Evolutionary conservation across 176 grass and related monocot species (phyloP), one percentile per base, ranked within the genome.

Genomic region (Cymbopogon citratus): DNA sequence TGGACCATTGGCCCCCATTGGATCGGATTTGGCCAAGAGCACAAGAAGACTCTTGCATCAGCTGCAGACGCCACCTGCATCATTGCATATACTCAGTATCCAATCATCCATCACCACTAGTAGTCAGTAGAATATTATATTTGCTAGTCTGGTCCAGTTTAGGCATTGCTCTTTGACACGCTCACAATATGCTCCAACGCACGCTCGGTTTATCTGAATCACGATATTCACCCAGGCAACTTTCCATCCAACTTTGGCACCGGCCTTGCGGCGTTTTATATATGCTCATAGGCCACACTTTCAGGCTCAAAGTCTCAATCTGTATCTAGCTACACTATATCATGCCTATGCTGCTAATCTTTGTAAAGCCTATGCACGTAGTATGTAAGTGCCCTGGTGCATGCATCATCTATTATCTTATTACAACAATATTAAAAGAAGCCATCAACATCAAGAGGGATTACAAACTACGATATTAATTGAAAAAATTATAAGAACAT

Each of bases 71-170:
- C 11, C 8, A 24, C n/a, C n/a, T 49, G 62, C 41, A 33, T 66
- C 41, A 33, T 51, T 33, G 27, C 51, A 70, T 70, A n/a, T 60
- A 60, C 21, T 26, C 40, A 67, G 14, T 48, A 48, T 25, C 63
- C 63, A 52, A n/a, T 65, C 31, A 80, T 52, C 77, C 77, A 24
- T 24, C 28, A 84, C 38, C 57, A 73, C 40, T 18, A 33, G 2
- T 33, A 33, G 31, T 1, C 3, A 28, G 26, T 26, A 60, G 56
- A 26, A 26, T 80, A 80, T 89, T 74, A 69, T 80, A 80, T 76
- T 70, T 69, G 63, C 44, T 85, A 89, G 82, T 41, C 31, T 80
- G 87, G 87, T 89, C 87, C 76, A 89, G 27, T 80, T 80, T 89
- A 85, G 82, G 76, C 51, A 80, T 68, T 45, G 39, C 25, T 60